Percentiles rank a stretch among this genome's conserved stretches.
Evolutionary conservation across 495 filamentous ascomycete species (phyloP).

Genomic region (Echria macrotheca): DNA sequence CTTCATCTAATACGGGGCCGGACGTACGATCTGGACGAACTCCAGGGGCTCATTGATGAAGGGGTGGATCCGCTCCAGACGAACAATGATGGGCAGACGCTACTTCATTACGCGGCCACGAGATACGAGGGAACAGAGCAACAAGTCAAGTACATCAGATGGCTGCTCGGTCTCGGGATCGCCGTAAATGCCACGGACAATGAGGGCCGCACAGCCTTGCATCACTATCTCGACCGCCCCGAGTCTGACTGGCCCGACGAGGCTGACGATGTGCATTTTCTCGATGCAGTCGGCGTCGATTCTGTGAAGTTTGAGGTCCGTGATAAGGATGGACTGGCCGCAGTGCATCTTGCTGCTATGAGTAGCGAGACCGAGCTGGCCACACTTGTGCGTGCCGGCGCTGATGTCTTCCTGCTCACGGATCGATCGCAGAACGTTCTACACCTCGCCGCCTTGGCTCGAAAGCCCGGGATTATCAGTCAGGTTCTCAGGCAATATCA

Average conservation of each 20-base stretch:
- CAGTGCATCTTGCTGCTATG: background rate
- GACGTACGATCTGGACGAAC: background rate
- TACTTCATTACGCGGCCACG: background rate
- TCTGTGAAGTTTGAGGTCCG: background rate
- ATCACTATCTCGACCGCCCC: background rate
- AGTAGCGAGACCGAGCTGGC: background rate
- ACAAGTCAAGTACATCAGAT: background rate
- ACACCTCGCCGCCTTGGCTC: constrained; percentile 10
- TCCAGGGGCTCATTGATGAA: background rate
- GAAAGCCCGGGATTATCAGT: constrained; percentile 8
- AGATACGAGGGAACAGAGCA: background rate
- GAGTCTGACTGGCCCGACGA: background rate
- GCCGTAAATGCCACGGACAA: constrained; percentile 12
- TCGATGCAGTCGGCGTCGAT: background rate
- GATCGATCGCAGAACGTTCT: constrained; percentile 11
- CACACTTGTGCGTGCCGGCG: constrained; percentile 7
- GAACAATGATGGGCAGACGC: background rate
- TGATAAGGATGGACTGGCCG: background rate
- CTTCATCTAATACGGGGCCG: background rate
- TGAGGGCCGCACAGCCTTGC: constrained; percentile 4
- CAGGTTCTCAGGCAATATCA: constrained; percentile 10
- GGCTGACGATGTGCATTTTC: no score
- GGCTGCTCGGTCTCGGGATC: constrained; percentile 13
- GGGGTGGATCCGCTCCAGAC: background rate
- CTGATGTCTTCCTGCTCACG: background rate